Evolutionary conservation across 306 rosid genomes (phyloP).

Genomic region (Gynostemma pentaphyllum): DNA sequence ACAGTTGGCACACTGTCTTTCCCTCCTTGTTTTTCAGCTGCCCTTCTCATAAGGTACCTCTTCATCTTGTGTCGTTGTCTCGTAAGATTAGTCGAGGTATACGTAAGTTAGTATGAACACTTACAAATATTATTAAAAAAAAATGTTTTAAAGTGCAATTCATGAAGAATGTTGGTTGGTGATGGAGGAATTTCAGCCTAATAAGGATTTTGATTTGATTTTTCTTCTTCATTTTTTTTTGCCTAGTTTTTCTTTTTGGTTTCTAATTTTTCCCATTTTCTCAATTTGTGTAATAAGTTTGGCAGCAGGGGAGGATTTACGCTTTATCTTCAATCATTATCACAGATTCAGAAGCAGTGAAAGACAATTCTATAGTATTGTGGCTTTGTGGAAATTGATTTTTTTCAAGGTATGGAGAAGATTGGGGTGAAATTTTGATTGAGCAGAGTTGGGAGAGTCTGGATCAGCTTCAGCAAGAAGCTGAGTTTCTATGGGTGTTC

Average conservation of each 20-base stretch:
- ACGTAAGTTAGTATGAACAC: too few relatives aligned
- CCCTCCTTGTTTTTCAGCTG: neutral
- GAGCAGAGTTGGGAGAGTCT: slow-evolving; percentile 13
- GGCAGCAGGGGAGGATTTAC: too few relatives aligned
- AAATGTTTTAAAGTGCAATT: neutral
- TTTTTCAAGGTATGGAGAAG: slow-evolving; percentile 17
- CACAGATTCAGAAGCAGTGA: slow-evolving; percentile 1
- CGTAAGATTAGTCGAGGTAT: too few relatives aligned
- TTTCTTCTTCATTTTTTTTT: neutral
- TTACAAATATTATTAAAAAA: too few relatives aligned
- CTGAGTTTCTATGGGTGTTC: slow-evolving; percentile 34
- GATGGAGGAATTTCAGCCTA: neutral
- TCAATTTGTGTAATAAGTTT: too few relatives aligned
- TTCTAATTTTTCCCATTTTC: neutral
- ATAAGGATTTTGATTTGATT: neutral
- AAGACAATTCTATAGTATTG: neutral
- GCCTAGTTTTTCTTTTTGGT: neutral
- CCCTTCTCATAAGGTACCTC: neutral
- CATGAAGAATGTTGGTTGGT: neutral
- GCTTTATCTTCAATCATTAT: neutral
- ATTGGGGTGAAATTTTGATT: slow-evolving; percentile 2
- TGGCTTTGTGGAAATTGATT: slow-evolving; percentile 19
- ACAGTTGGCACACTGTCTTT: slow-evolving; percentile 6
- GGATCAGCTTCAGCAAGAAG: slow-evolving; percentile 2
- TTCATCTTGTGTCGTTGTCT: neutral